Percentiles rank a stretch among this genome's conserved stretches.
These are phyloP conservation scores for Pyrenophora graminea DNA, from an alignment of 2,329 filamentous ascomycete genomes.

Conservation along the genomic window DNA sequence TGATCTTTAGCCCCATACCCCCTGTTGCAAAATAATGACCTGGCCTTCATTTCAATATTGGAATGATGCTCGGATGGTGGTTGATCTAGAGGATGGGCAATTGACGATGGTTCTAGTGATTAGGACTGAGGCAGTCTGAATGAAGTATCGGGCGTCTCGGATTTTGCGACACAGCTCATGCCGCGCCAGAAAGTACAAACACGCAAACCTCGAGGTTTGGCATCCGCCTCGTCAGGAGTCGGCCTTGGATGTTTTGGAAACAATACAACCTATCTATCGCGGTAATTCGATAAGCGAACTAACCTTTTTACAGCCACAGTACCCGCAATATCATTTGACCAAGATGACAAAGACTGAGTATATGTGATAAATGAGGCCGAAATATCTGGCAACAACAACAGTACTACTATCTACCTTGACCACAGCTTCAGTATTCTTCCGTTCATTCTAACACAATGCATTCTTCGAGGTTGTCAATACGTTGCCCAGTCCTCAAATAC, in stretches of 20 bases:
- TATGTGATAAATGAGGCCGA: neutral
- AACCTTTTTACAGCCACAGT: neutral
- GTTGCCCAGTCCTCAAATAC: too few species aligned
- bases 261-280: neutral
- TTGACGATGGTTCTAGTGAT: neutral
- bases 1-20: neutral
- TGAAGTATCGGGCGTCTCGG: neutral
- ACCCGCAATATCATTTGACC: neutral
- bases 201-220: neutral
- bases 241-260: neutral
- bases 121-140: neutral
- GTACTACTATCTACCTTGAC: too few species aligned
- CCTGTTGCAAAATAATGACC: neutral
- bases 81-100: neutral
- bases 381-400: neutral
- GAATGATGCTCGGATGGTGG: neutral
- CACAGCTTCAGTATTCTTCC: too few species aligned
- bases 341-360: neutral
- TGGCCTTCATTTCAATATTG: too few species aligned
- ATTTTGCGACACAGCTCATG: constrained; percentile 1
- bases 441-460: too few species aligned
- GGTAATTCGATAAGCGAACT: neutral
- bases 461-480: too few species aligned
- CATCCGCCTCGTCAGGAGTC: neutral
- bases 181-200: constrained; percentile 3